A percentile compares a stretch with the other conserved stretches of the same genome.
Evolutionary conservation across 176 grass and related monocot species (phyloP).

Genomic region (Hordeum vulgare): DNA sequence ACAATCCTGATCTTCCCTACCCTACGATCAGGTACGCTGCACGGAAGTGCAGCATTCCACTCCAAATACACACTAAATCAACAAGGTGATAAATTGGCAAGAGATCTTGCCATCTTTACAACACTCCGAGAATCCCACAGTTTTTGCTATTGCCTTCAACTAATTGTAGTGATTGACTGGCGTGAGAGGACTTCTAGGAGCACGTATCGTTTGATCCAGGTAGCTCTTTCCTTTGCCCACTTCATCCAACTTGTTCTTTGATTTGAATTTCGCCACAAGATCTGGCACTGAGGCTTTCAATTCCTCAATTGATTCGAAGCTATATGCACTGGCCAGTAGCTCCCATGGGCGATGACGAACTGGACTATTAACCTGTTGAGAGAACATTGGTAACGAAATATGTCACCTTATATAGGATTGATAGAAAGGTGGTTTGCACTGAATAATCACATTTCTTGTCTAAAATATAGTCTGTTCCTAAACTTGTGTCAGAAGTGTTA

Average conservation of each 20-base stretch:
- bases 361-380: constrained; percentile 59
- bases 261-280: constrained; percentile 42
- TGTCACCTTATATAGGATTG: neutral
- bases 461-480: neutral
- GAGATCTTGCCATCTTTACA: constrained; percentile 40
- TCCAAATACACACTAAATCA: neutral
- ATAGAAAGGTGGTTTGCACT: constrained; percentile 3
- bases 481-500: neutral
- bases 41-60: neutral
- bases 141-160: neutral
- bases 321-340: constrained; percentile 14
- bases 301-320: constrained; percentile 50
- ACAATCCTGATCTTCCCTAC: neutral
- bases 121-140: neutral
- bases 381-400: neutral
- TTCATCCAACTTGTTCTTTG: constrained; percentile 31
- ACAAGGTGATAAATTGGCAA: constrained; percentile 2
- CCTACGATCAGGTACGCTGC: neutral
- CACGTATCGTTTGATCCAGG: constrained; percentile 15
- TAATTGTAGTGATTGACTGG: constrained; percentile 43
- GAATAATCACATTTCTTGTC: neutral
- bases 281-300: constrained; percentile 45
- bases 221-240: constrained; percentile 34
- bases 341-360: constrained; percentile 15
- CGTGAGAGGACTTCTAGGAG: constrained; percentile 67